A percentile compares a stretch with the other conserved stretches of the same genome.
phyloP scores from a whole-genome alignment of 2,329 filamentous ascomycete genomes.

The Aspergillus transmontanensis region DNA sequence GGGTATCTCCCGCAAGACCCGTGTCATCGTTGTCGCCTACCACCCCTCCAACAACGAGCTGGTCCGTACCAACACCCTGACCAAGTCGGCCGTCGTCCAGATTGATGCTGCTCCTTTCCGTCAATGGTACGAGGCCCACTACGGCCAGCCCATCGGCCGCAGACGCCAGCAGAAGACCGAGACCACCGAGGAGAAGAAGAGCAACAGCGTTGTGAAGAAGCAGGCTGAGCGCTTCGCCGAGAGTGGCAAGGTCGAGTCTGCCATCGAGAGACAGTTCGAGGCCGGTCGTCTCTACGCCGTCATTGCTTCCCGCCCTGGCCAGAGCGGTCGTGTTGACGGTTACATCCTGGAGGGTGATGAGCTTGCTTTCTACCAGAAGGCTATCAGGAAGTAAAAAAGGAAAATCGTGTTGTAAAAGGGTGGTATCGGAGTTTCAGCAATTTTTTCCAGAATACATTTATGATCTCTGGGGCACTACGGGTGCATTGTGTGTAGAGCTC shows the following conservation, averaged over 20 bases:
- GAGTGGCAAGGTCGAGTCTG: conserved; percentile 86
- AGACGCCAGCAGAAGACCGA: conserved; percentile 81
- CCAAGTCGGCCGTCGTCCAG: conserved; percentile 98
- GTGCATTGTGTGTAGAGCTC: conserved; percentile 40
- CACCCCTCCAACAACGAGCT: conserved; percentile 99
- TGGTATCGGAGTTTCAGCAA: conserved; percentile 44
- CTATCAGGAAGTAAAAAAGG: conserved; percentile 88
- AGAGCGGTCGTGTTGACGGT: conserved; percentile 94
- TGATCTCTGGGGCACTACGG: conserved; percentile 31
- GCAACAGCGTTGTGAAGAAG: conserved; percentile 95
- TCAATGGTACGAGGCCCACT: conserved; percentile 99
- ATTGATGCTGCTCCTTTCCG: conserved; percentile 98
- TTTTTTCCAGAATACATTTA: conserved; percentile 37
- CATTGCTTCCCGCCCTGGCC: conserved; percentile 87
- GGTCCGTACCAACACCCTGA: conserved; percentile 99
- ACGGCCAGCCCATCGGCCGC: conserved; percentile 86
- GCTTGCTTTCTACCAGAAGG: conserved; percentile 99
- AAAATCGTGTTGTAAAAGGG: conserved; percentile 32
- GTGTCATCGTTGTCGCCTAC: conserved; percentile 97
- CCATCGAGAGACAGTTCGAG: conserved; percentile 99
- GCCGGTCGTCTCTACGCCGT: conserved; percentile 96
- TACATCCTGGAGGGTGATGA: conserved; percentile 99
- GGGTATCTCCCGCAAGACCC: conserved; percentile 97
- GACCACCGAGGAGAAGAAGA: conserved; percentile 76
- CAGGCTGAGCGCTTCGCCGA: conserved; percentile 82